Percentiles rank a stretch among this genome's conserved stretches.
Conservation (phyloP, 2,329 filamentous ascomycete genomes). For the Fusarium incarnatum region DNA sequence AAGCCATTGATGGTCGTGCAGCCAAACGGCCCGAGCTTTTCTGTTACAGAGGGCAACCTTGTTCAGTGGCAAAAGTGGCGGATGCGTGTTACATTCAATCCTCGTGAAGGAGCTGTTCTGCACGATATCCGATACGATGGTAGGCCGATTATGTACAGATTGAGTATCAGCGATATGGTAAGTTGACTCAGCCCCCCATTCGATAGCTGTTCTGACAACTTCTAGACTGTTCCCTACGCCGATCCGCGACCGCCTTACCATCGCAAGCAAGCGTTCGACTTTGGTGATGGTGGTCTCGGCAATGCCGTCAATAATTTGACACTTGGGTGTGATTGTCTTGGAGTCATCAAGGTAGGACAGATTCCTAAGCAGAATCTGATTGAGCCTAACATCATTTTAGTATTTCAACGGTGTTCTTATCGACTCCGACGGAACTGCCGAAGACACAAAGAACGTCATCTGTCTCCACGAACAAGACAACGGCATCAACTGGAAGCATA, state of each 20-base stretch:
- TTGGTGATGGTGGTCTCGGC: conserved; percentile 74
- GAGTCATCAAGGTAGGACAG: conserved; percentile 61
- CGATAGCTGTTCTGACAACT: background rate
- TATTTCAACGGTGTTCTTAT: conserved; percentile 54
- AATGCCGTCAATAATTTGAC: conserved; percentile 73
- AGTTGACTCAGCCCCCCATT: background rate
- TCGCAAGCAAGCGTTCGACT: conserved; percentile 76
- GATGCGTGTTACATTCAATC: conserved; percentile 76
- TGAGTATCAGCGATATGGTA: conserved; percentile 76
- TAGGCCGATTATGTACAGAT: conserved; percentile 72
- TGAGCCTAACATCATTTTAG: conserved; percentile 7
- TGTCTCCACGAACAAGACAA: conserved; percentile 79
- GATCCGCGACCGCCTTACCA: conserved; percentile 72
- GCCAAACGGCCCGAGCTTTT: conserved; percentile 53
- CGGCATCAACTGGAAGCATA: conserved; percentile 78
- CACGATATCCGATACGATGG: conserved; percentile 76
- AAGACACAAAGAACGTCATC: conserved; percentile 66
- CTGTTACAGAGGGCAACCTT: conserved; percentile 57
- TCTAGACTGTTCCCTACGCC: conserved; percentile 68
- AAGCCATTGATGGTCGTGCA: conserved; percentile 67
- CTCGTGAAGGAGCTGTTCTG: conserved; percentile 75
- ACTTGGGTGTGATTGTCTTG: conserved; percentile 76
- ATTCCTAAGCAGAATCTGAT: rapidly evolving
- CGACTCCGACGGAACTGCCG: conserved; percentile 44
- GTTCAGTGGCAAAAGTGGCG: conserved; percentile 74